Evolutionary conservation across 2,329 filamentous ascomycete genomes (phyloP).

Genomic region (Aspergillus ochraceus): DNA sequence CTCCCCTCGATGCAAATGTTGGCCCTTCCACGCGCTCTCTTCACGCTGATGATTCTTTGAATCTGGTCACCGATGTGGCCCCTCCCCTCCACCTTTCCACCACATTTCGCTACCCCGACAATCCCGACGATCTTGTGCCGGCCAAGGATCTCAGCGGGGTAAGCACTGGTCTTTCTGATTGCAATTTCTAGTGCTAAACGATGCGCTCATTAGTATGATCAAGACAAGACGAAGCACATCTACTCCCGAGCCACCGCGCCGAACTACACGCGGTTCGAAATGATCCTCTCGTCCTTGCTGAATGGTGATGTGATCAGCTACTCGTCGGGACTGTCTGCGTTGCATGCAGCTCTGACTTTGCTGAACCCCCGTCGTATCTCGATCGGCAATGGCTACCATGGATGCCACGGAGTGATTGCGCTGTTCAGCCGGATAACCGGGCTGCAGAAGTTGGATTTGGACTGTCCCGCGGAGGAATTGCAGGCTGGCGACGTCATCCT

Average conservation of each 20-base stretch:
- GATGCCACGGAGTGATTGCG: slow-evolving; percentile 80
- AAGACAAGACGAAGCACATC: slow-evolving; percentile 56
- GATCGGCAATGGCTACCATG: slow-evolving; percentile 86
- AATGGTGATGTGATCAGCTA: slow-evolving; percentile 69
- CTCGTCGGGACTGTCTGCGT: slow-evolving; percentile 79
- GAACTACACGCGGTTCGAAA: slow-evolving; percentile 81
- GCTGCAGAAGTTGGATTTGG: slow-evolving; percentile 69
- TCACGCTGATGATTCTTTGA: slow-evolving; percentile 78
- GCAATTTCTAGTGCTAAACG: not conserved
- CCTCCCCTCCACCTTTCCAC: slow-evolving; percentile 89
- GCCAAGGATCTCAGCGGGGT: slow-evolving; percentile 54
- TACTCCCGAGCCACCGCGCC: slow-evolving; percentile 82
- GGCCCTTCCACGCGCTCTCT: slow-evolving; percentile 68
- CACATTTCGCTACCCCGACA: slow-evolving; percentile 76
- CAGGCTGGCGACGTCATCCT: slow-evolving; percentile 80
- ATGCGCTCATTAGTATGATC: slow-evolving; percentile 18
- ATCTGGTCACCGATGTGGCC: slow-evolving; percentile 74
- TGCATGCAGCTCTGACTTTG: slow-evolving; percentile 83
- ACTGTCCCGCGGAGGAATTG: slow-evolving; percentile 66
- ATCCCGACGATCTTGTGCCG: slow-evolving; percentile 66
- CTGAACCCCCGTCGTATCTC: slow-evolving; percentile 80
- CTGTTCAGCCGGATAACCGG: slow-evolving; percentile 75
- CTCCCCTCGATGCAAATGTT: slow-evolving; percentile 19
- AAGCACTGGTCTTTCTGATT: slow-evolving; percentile 27
- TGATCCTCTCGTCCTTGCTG: slow-evolving; percentile 75